Percentiles rank a stretch among this genome's conserved stretches.
Evolutionary conservation across 1,139 yeast species (phyloP).

Genomic region (Pneumocystis canis): DNA sequence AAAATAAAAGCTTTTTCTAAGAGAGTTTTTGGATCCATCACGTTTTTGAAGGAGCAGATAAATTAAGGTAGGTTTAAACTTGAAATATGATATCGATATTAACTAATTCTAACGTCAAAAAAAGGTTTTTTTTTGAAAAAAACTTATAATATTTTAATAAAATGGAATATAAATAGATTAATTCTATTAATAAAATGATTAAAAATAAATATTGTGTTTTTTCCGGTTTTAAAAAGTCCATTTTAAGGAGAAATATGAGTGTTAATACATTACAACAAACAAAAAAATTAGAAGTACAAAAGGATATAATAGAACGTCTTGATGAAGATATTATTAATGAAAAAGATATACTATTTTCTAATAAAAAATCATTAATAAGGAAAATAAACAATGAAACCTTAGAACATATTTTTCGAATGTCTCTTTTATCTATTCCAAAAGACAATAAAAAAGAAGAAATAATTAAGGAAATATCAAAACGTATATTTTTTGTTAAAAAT

Average conservation of each 20-base stretch:
- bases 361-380: neutral
- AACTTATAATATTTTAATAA: too few relatives aligned
- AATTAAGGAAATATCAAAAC: slow-evolving; percentile 22
- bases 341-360: neutral
- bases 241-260: neutral
- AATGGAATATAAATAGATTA: too few relatives aligned
- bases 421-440: slow-evolving; percentile 7
- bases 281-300: neutral
- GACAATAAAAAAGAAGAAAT: slow-evolving; percentile 11
- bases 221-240: neutral
- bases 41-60: neutral
- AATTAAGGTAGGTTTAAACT: neutral
- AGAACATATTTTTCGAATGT: slow-evolving; percentile 3
- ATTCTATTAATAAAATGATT: neutral
- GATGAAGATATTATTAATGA: neutral
- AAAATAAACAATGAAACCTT: neutral
- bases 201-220: neutral
- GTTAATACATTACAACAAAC: neutral
- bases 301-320: neutral
- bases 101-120: neutral
- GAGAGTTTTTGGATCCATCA: slow-evolving; percentile 11
- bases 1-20: slow-evolving; percentile 7
- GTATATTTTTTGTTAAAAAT: slow-evolving; percentile 26
- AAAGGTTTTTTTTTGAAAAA: neutral
- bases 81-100: neutral